Evolutionary conservation across 2,329 filamentous ascomycete genomes (phyloP).

Genomic region (Penicillium sp.): DNA sequence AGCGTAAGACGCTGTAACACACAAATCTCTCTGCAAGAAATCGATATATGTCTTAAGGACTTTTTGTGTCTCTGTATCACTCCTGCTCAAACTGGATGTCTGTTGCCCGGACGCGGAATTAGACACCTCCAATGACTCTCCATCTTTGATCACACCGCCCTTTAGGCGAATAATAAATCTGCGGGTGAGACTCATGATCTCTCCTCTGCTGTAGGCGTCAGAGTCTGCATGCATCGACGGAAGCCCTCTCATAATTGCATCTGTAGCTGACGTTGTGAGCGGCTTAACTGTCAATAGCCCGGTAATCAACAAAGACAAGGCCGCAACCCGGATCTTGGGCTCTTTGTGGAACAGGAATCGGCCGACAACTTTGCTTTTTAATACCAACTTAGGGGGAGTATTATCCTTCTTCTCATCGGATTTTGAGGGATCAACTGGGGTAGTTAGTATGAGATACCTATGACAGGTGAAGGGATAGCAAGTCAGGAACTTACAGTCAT

Average conservation of each 20-base stretch:
- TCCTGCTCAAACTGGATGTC: slow-evolving; percentile 42
- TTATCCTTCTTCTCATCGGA: slow-evolving; percentile 13
- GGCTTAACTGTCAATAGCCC: slow-evolving; percentile 76
- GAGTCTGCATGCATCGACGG: slow-evolving; percentile 78
- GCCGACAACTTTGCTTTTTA: slow-evolving; percentile 42
- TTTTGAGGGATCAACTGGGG: slow-evolving; percentile 35
- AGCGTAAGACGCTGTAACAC: slow-evolving; percentile 84
- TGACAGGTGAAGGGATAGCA: slow-evolving; percentile 9
- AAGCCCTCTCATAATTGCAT: slow-evolving; percentile 67
- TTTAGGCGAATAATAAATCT: slow-evolving; percentile 77
- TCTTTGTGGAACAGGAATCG: slow-evolving; percentile 54
- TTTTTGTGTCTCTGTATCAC: slow-evolving; percentile 52
- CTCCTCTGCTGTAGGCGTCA: slow-evolving; percentile 83
- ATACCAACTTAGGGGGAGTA: slow-evolving; percentile 28
- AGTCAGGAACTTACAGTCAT: slow-evolving; percentile 57
- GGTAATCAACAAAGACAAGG: slow-evolving; percentile 77
- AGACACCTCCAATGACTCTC: slow-evolving; percentile 30
- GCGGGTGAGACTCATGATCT: slow-evolving; percentile 74
- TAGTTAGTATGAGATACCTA: slow-evolving; percentile 18
- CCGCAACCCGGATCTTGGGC: slow-evolving; percentile 73
- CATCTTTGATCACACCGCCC: slow-evolving; percentile 59
- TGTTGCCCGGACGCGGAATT: slow-evolving; percentile 18
- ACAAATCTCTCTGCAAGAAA: slow-evolving; percentile 75
- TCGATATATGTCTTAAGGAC: slow-evolving; percentile 77
- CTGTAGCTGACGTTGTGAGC: slow-evolving; percentile 66